These are phyloP conservation scores for Penicillium sp. DNA, from an alignment of 2,329 filamentous ascomycete species.

Conservation along the genomic window DNA sequence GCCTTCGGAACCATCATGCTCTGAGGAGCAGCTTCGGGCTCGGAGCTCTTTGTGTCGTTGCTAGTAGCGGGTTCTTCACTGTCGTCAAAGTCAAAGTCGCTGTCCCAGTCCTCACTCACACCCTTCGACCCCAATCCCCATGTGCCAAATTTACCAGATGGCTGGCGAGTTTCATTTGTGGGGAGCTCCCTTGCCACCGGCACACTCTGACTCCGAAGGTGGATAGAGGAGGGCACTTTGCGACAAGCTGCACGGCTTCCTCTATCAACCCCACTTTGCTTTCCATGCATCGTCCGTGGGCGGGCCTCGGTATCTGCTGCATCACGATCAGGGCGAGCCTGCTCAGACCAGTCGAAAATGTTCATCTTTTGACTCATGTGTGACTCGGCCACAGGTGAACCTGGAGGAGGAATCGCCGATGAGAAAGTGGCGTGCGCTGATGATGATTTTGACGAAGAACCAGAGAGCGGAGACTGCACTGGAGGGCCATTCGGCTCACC, in stretches of 20 bases:
- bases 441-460: slow-evolving; percentile 20
- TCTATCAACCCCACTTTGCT: slow-evolving; percentile 62
- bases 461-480: slow-evolving; percentile 13
- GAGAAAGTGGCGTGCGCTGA: slow-evolving; percentile 3
- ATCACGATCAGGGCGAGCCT: slow-evolving; percentile 60
- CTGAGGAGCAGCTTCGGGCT: slow-evolving; percentile 30
- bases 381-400: slow-evolving; percentile 31
- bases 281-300: slow-evolving; percentile 68
- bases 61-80: slow-evolving; percentile 50
- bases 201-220: slow-evolving; percentile 70
- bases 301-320: slow-evolving; percentile 59
- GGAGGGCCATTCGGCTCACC: slow-evolving; percentile 27
- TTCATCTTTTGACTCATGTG: slow-evolving; percentile 55
- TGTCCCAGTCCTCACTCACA: slow-evolving; percentile 72
- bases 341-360: slow-evolving; percentile 71
- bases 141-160: slow-evolving; percentile 66
- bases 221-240: slow-evolving; percentile 63
- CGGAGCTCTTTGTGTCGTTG: slow-evolving; percentile 48
- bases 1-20: slow-evolving; percentile 62
- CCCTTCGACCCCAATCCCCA: slow-evolving; percentile 72
- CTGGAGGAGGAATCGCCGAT: slow-evolving; percentile 11
- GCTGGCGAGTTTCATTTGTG: slow-evolving; percentile 57
- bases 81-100: slow-evolving; percentile 70
- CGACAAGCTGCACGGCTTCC: slow-evolving; percentile 64
- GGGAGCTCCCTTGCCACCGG: slow-evolving; percentile 61